Conservation (phyloP, 768 basidiomycete genomes). For the Rhizopogon sp. region DNA sequence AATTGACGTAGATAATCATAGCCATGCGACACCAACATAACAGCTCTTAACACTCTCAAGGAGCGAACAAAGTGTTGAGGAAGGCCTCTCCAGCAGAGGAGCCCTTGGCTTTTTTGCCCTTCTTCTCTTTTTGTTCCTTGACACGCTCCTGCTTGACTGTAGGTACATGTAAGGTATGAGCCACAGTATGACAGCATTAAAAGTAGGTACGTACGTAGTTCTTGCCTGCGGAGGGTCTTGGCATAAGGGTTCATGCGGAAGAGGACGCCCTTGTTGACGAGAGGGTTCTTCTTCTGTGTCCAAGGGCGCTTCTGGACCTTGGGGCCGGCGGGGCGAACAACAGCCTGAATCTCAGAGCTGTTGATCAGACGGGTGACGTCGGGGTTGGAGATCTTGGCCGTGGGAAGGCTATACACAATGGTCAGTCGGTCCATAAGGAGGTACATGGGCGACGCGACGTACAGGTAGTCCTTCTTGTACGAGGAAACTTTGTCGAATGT, state of each 20-base stretch:
- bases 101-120: conserved; percentile 61
- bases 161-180: conserved; percentile 6
- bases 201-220: conserved; percentile 60
- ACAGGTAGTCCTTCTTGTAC: conserved; percentile 90
- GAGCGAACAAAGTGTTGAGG: conserved; percentile 80
- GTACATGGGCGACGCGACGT: conserved; percentile 18
- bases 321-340: conserved; percentile 85
- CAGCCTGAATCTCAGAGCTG: conserved; percentile 96
- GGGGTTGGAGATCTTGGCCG: conserved; percentile 94
- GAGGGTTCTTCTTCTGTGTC: conserved; percentile 99
- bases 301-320: conserved; percentile 89
- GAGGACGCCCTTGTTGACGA: conserved; percentile 88
- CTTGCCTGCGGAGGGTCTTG: conserved; percentile 86
- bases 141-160: conserved; percentile 77
- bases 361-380: conserved; percentile 98
- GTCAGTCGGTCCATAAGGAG: neutral
- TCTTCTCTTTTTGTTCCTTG: conserved; percentile 53
- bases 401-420: conserved; percentile 60
- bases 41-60: conserved; percentile 41
- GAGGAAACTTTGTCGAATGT: conserved; percentile 85
- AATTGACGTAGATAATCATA: conserved; percentile 7
- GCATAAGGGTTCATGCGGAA: conserved; percentile 99
- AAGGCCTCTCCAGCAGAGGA: conserved; percentile 75
- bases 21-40: neutral
- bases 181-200: neutral